Conservation (phyloP, 768 basidiomycete genomes). For the Russula earlei region DNA sequence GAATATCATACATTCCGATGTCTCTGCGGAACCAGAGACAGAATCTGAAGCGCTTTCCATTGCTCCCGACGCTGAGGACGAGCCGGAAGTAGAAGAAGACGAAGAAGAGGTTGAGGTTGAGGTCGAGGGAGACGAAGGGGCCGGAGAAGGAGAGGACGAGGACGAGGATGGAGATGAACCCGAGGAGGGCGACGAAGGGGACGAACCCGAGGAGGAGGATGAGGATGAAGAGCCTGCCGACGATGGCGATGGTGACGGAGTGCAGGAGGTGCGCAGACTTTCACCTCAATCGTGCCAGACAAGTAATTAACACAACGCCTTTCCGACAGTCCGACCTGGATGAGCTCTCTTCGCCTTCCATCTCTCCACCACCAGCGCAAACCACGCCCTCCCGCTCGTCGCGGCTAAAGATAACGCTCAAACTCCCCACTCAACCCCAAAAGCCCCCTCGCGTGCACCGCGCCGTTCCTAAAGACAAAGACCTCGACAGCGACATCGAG, state of each 20-base stretch:
- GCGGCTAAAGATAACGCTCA: conserved; percentile 54
- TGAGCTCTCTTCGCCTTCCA: conserved; percentile 18
- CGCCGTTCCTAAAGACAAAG: conserved; percentile 20
- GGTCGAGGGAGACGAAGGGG: conserved; percentile 30
- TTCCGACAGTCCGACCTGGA: conserved; percentile 16
- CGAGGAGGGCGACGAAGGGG: conserved; percentile 26
- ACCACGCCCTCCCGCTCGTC: conserved; percentile 26
- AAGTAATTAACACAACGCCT: neutral
- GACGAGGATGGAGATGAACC: conserved; percentile 21
- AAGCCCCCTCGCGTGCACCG: conserved; percentile 12
- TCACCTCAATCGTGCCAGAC: neutral
- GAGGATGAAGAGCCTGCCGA: conserved; percentile 19
- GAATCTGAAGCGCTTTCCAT: conserved; percentile 15
- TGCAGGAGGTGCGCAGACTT: conserved; percentile 4
- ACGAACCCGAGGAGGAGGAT: conserved; percentile 15
- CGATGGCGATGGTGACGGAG: conserved; percentile 21
- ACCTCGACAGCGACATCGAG: conserved; percentile 36
- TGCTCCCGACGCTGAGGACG: conserved; percentile 28
- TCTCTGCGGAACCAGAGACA: conserved; percentile 16
- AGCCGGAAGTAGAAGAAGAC: conserved; percentile 34
- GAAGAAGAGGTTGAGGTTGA: conserved; percentile 25
- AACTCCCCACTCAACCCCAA: conserved; percentile 34
- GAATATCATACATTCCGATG: conserved; percentile 18
- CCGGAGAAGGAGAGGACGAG: conserved; percentile 33
- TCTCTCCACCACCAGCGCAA: conserved; percentile 18